Base-by-base conservation (phyloP, 345 rosid species). In the Jatropha curcas region DNA sequence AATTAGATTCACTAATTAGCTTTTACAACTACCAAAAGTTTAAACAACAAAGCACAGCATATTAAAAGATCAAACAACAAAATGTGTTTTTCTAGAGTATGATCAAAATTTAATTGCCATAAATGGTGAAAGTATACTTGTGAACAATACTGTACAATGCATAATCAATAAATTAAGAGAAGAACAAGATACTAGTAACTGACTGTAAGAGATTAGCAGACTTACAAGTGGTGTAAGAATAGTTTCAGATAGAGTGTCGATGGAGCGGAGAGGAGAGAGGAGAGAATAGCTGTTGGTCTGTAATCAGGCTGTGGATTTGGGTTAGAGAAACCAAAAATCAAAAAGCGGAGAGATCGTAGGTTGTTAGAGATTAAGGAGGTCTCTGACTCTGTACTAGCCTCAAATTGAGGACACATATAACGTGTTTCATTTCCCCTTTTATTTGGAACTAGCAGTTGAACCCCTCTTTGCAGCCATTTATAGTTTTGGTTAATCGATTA, bases 281-380 rank as follows among this genome's bases (percentile, higher is more conserved):
- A 68, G 7, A 35, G 13, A 14, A 11, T 3, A 1, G 14, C 10
- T 4, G 48, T 8, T 43, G 14, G 11, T 45, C 39, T 28, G 5
- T 20, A 11, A 35, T 33, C 39, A 19, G 30, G 4, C 1, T 35
- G 9, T 28, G 56, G 25, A 6, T 51, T 39, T 16, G 43, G 4
- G 7, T 16, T 9, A 51, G 43, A 53, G 55, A 51, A 39, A 37
- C n/a, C 6, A 7, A 55, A 60, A 35, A 12, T 4, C 10, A 24
- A 43, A 58, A 31, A 43, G 66, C 1, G 8, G 41, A 19, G 52
- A 39, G 46, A 22, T 50, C 35, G 20, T n/a, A 43, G 71, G 73
- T 50, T 75, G 79, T 71, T 74, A 71, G 71, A 67, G 82, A 79
- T 65, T 73, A 73, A 73, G 55, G 25, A 73, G 81, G 69, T 59